These are phyloP conservation scores for Pythium plurisporium DNA, from an alignment of 352 stramenopile genomes.

Conservation along the genomic window DNA sequence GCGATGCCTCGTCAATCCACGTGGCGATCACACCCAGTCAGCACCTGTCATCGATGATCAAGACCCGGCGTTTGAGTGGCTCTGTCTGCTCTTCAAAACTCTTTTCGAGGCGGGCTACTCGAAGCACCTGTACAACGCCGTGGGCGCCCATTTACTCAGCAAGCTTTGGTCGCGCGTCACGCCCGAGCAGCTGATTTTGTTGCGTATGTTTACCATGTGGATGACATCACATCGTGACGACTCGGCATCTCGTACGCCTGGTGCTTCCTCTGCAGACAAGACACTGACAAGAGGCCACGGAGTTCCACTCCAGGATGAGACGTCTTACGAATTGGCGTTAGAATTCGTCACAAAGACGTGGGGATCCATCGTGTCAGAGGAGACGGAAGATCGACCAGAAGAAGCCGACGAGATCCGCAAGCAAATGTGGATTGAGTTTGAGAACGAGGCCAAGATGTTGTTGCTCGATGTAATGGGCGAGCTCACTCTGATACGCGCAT, in stretches of 20 bases:
- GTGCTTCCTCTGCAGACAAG: neutral
- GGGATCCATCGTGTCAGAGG: slow-evolving; percentile 35
- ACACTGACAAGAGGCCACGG: neutral
- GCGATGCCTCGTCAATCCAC: slow-evolving; percentile 51
- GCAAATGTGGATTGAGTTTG: slow-evolving; percentile 66
- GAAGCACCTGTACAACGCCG: slow-evolving; percentile 64
- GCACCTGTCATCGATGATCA: slow-evolving; percentile 23
- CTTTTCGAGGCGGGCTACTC: slow-evolving; percentile 45
- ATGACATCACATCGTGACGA: slow-evolving; percentile 24
- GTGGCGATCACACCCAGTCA: neutral
- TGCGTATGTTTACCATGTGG: slow-evolving; percentile 76
- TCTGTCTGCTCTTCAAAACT: slow-evolving; percentile 57
- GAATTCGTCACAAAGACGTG: slow-evolving; percentile 57
- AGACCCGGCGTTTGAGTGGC: slow-evolving; percentile 78
- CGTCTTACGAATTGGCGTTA: slow-evolving; percentile 24
- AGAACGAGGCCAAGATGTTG: slow-evolving; percentile 74
- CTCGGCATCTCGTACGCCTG: neutral
- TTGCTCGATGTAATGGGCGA: slow-evolving; percentile 68
- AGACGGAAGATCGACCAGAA: slow-evolving; percentile 52
- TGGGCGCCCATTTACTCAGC: slow-evolving; percentile 72
- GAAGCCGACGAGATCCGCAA: slow-evolving; percentile 58
- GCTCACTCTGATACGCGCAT: slow-evolving; percentile 28
- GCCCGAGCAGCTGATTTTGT: slow-evolving; percentile 71
- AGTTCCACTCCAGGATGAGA: slow-evolving; percentile 1
- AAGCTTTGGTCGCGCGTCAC: slow-evolving; percentile 77